phyloP scores from a whole-genome alignment of 768 basidiomycete species.

The Dioszegia crocea region DNA sequence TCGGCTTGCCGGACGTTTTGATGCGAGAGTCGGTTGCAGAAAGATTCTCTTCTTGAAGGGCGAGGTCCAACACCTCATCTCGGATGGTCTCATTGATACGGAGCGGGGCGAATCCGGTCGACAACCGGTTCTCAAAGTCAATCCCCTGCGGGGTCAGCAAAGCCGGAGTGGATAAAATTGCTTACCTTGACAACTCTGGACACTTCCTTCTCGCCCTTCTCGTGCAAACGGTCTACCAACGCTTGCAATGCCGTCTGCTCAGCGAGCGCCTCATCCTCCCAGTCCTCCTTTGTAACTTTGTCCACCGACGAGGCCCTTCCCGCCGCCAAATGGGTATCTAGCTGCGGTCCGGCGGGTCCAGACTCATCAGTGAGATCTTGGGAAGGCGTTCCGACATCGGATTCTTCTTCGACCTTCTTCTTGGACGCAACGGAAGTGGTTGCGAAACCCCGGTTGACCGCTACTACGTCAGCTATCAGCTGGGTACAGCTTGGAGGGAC shows the following conservation, averaged over 20 bases:
- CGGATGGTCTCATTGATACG: constrained; percentile 62
- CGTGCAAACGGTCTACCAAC: constrained; percentile 75
- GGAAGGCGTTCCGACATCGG: neutral
- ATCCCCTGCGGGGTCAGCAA: constrained; percentile 57
- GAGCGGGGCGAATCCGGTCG: constrained; percentile 61
- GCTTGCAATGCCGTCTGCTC: constrained; percentile 58
- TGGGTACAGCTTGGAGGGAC: neutral
- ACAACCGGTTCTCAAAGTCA: constrained; percentile 72
- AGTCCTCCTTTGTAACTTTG: constrained; percentile 19
- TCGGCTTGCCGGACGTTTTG: constrained; percentile 9
- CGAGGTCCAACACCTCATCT: constrained; percentile 61
- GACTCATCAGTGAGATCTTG: neutral
- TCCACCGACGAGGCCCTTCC: no score
- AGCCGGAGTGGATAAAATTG: constrained; percentile 2
- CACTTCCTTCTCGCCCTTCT: constrained; percentile 83
- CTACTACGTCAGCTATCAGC: constrained; percentile 15
- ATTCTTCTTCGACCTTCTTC: constrained; percentile 20
- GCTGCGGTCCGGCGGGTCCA: neutral
- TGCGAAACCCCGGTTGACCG: constrained; percentile 46
- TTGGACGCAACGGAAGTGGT: constrained; percentile 43
- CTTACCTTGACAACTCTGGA: constrained; percentile 64
- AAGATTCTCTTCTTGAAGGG: constrained; percentile 19
- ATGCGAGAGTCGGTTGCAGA: neutral
- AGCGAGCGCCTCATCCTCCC: constrained; percentile 37
- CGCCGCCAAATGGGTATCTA: neutral